Evolutionary conservation across 371 early-diverging fungal genomes (phyloP).

Genomic region (Mucor racemosus): DNA sequence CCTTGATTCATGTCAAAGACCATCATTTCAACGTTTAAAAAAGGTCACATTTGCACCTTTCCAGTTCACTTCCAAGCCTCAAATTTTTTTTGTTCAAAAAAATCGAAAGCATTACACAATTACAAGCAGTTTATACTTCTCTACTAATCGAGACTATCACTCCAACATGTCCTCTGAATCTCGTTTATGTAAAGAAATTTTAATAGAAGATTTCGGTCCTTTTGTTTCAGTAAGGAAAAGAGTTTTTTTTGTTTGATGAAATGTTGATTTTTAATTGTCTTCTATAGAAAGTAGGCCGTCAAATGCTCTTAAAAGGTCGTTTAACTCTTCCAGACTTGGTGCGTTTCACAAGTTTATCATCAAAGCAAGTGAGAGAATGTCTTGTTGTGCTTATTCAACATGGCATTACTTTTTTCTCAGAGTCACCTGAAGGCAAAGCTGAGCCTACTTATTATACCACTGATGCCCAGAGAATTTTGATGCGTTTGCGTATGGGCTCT

Average conservation of each 20-base stretch:
- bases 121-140: background rate
- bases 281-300: conserved; percentile 45
- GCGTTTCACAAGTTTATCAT: conserved; percentile 43
- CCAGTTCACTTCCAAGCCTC: conserved; percentile 18
- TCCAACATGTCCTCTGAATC: conserved; percentile 43
- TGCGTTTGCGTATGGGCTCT: conserved; percentile 71
- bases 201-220: conserved; percentile 52
- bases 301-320: conserved; percentile 51
- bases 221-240: conserved; percentile 40
- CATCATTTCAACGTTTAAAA: background rate
- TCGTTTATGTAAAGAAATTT: conserved; percentile 51
- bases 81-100: conserved; percentile 3
- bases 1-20: background rate
- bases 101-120: background rate
- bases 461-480: conserved; percentile 56
- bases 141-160: background rate
- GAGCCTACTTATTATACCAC: conserved; percentile 72
- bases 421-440: conserved; percentile 56
- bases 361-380: conserved; percentile 43
- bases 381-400: conserved; percentile 52
- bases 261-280: too few relatives aligned
- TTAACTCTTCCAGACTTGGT: conserved; percentile 43
- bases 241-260: background rate
- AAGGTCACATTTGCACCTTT: conserved; percentile 2
- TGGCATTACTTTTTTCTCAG: conserved; percentile 46